phyloP scores from a whole-genome alignment of 2,329 filamentous ascomycete species.

The Epicoccum nigrum region DNA sequence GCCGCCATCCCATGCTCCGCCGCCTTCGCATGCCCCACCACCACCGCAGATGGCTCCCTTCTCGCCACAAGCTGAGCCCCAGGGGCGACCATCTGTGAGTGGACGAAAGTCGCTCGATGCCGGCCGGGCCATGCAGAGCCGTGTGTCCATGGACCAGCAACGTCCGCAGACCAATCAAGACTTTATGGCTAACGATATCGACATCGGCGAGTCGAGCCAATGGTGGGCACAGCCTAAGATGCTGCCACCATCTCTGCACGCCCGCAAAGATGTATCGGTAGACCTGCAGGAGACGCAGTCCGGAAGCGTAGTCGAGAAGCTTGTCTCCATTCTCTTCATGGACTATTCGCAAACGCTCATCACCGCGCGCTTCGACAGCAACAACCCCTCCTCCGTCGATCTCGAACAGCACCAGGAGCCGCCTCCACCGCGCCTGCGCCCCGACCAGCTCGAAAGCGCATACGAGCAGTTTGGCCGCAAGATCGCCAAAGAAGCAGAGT shows the following conservation, averaged over 20 bases:
- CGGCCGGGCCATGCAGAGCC: conserved; percentile 57
- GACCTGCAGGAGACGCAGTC: conserved; percentile 82
- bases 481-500: conserved; percentile 72
- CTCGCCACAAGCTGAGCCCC: conserved; percentile 52
- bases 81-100: conserved; percentile 50
- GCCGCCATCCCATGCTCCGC: conserved; percentile 41
- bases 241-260: conserved; percentile 81
- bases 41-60: conserved; percentile 32
- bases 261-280: conserved; percentile 79
- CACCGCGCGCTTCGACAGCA: conserved; percentile 77
- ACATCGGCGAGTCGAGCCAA: conserved; percentile 72
- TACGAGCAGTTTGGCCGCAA: conserved; percentile 81
- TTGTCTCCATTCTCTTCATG: conserved; percentile 86
- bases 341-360: conserved; percentile 97
- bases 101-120: conserved; percentile 69
- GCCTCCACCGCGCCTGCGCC: conserved; percentile 79
- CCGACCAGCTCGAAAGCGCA: conserved; percentile 90
- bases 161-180: conserved; percentile 73
- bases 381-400: conserved; percentile 72
- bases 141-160: conserved; percentile 75
- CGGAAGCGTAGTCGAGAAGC: conserved; percentile 76
- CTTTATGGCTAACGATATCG: conserved; percentile 86
- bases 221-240: conserved; percentile 89
- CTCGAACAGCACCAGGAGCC: conserved; percentile 87
- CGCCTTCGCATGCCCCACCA: conserved; percentile 50